Percentiles rank a stretch among this genome's conserved stretches.
Evolutionary conservation across 2,329 filamentous ascomycete genomes (phyloP).

Genomic region (Coniochaeta sp.): DNA sequence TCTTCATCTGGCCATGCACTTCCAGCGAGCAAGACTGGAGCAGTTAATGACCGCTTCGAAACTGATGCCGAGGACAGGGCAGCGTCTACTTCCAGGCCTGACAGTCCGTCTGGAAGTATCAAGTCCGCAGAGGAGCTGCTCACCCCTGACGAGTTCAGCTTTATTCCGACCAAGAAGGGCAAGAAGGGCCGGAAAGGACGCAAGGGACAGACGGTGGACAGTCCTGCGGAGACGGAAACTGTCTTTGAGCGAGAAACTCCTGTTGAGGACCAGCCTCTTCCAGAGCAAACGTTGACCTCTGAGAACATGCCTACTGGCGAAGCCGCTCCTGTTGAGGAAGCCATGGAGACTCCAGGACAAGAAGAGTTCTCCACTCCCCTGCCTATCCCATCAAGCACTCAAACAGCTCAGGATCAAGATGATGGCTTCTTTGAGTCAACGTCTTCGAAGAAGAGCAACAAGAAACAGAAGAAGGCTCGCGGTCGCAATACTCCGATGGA

Average conservation of each 20-base stretch:
- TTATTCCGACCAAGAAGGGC: constrained; percentile 26
- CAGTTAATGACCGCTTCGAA: neutral
- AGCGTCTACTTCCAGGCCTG: neutral
- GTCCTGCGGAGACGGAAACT: neutral
- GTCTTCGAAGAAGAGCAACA: constrained; percentile 10
- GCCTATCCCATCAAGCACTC: neutral
- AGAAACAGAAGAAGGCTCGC: constrained; percentile 3
- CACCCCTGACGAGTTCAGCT: constrained; percentile 1
- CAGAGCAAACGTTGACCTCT: neutral
- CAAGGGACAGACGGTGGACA: constrained; percentile 12
- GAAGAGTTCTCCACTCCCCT: neutral
- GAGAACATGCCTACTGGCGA: neutral
- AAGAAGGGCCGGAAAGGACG: constrained; percentile 24
- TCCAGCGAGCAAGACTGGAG: neutral
- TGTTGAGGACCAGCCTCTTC: neutral
- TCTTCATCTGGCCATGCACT: neutral
- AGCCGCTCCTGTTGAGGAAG: neutral
- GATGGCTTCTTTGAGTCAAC: constrained; percentile 2
- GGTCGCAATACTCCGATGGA: neutral
- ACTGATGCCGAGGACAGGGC: neutral
- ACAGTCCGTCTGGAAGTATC: neutral
- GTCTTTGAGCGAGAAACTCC: neutral
- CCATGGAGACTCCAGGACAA: neutral
- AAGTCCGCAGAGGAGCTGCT: constrained; percentile 1
- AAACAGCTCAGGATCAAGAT: neutral